Percentiles rank a stretch among this genome's conserved stretches.
These are phyloP conservation scores for Penicillium sp. DNA, from an alignment of 2,329 filamentous ascomycete genomes.

Conservation along the genomic window DNA sequence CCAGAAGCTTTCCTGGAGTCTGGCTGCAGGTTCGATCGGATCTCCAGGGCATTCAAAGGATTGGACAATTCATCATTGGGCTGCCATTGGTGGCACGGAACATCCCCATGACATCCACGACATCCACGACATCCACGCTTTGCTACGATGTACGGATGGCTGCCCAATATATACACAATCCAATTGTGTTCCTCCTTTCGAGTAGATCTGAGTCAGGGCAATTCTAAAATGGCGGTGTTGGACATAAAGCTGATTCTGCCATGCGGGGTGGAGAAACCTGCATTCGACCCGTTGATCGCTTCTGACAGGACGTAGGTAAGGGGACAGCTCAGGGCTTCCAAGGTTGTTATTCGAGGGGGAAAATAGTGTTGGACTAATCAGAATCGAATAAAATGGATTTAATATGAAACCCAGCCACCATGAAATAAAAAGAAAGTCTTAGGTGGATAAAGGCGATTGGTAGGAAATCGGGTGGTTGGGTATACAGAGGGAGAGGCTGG, in stretches of 20 bases:
- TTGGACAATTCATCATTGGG: constrained; percentile 13
- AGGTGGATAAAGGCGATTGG: constrained; percentile 13
- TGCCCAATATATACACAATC: background rate
- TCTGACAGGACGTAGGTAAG: background rate
- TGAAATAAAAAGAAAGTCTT: background rate
- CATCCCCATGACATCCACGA: background rate
- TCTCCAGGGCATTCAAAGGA: constrained; percentile 3
- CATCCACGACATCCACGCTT: background rate
- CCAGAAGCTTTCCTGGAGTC: too few species aligned
- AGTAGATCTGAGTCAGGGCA: background rate
- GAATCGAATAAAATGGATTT: background rate
- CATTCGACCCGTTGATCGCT: constrained; percentile 3
- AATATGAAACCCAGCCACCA: constrained; percentile 25
- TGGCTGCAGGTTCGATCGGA: background rate
- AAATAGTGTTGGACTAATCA: background rate
- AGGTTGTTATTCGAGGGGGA: background rate
- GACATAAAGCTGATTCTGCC: constrained; percentile 12
- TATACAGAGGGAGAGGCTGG: constrained; percentile 34
- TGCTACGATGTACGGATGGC: background rate
- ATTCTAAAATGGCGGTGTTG: constrained; percentile 9
- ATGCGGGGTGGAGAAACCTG: constrained; percentile 14
- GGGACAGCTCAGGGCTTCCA: background rate
- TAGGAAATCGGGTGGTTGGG: constrained; percentile 40
- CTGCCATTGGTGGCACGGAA: constrained; percentile 6
- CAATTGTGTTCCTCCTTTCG: background rate